A percentile compares a stretch with the other conserved stretches of the same genome.
phyloP scores from a whole-genome alignment of 768 basidiomycete genomes.

The Lentinula lateritia region DNA sequence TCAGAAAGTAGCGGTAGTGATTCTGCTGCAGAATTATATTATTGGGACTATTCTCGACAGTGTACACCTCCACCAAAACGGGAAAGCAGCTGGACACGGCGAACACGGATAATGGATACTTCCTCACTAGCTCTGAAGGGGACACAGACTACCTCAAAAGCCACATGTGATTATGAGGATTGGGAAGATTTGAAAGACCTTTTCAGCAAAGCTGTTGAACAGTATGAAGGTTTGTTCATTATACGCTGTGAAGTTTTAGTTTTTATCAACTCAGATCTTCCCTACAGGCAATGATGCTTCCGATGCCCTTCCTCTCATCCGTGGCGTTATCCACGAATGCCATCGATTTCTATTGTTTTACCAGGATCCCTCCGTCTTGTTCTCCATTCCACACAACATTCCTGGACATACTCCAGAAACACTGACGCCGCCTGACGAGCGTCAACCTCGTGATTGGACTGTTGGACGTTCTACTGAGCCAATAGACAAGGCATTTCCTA shows the following conservation, averaged over 20 bases:
- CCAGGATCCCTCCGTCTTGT: slow-evolving; percentile 53
- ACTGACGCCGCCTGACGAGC: slow-evolving; percentile 13
- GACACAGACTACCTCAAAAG: slow-evolving; percentile 10
- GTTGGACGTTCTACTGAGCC: slow-evolving; percentile 7
- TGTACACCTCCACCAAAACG: slow-evolving; percentile 20
- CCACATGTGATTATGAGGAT: slow-evolving; percentile 38
- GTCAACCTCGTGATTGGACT: slow-evolving; percentile 14
- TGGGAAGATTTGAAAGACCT: slow-evolving; percentile 68
- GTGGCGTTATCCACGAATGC: slow-evolving; percentile 64
- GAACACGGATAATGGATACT: slow-evolving; percentile 34
- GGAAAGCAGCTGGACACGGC: slow-evolving; percentile 24
- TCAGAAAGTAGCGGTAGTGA: background rate
- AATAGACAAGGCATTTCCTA: slow-evolving; percentile 13
- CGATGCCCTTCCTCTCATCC: slow-evolving; percentile 49
- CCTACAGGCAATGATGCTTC: slow-evolving; percentile 35
- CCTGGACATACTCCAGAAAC: slow-evolving; percentile 11
- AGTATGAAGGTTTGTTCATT: slow-evolving; percentile 48
- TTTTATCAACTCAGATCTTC: background rate
- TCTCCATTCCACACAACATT: slow-evolving; percentile 20
- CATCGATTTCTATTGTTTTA: slow-evolving; percentile 53
- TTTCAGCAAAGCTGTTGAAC: slow-evolving; percentile 49
- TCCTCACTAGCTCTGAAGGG: slow-evolving; percentile 28
- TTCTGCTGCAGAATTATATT: slow-evolving; percentile 14
- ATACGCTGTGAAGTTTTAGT: background rate
- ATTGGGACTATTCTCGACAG: slow-evolving; percentile 32